phyloP scores from a whole-genome alignment of 2,329 filamentous ascomycete genomes.

The Pyrenophora tritici-repentis region DNA sequence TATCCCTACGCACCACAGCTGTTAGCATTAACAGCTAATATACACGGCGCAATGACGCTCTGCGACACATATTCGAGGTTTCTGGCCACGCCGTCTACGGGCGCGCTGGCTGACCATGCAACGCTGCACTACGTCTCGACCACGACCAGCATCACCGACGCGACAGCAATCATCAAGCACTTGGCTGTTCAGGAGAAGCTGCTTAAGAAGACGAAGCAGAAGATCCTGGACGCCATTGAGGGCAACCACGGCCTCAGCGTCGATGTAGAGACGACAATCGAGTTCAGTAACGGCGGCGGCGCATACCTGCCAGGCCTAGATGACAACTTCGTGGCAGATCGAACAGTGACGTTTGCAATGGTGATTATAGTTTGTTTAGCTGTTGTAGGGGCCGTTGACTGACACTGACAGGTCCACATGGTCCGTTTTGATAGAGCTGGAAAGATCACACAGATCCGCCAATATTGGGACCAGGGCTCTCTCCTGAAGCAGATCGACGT shows the following conservation, averaged over 20 bases:
- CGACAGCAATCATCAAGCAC: slow-evolving; percentile 82
- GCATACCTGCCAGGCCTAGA: slow-evolving; percentile 87
- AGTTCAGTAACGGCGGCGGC: slow-evolving; percentile 81
- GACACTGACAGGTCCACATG: slow-evolving; percentile 64
- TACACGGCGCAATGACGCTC: slow-evolving; percentile 29
- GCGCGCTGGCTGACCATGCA: slow-evolving; percentile 52
- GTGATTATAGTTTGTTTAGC: slow-evolving; percentile 54
- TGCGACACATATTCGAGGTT: slow-evolving; percentile 54
- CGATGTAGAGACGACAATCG: slow-evolving; percentile 81
- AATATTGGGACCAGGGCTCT: slow-evolving; percentile 93
- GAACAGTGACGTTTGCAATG: slow-evolving; percentile 76
- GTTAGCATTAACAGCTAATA: slow-evolving; percentile 13
- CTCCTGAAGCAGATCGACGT: slow-evolving; percentile 92
- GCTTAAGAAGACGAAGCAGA: slow-evolving; percentile 82
- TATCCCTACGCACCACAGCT: slow-evolving; percentile 19
- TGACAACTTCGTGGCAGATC: slow-evolving; percentile 90
- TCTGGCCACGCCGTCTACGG: slow-evolving; percentile 50
- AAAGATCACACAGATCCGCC: slow-evolving; percentile 84
- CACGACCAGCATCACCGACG: slow-evolving; percentile 71
- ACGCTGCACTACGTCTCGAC: slow-evolving; percentile 84
- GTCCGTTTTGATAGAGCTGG: slow-evolving; percentile 77
- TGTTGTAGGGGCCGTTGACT: slow-evolving; percentile 1
- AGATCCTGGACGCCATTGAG: slow-evolving; percentile 75
- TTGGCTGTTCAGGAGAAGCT: slow-evolving; percentile 71
- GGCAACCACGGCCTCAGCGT: slow-evolving; percentile 69